These are phyloP conservation scores for Metschnikowia drakensbergensis DNA, from an alignment of 805 yeast genomes.

Conservation along the genomic window DNA sequence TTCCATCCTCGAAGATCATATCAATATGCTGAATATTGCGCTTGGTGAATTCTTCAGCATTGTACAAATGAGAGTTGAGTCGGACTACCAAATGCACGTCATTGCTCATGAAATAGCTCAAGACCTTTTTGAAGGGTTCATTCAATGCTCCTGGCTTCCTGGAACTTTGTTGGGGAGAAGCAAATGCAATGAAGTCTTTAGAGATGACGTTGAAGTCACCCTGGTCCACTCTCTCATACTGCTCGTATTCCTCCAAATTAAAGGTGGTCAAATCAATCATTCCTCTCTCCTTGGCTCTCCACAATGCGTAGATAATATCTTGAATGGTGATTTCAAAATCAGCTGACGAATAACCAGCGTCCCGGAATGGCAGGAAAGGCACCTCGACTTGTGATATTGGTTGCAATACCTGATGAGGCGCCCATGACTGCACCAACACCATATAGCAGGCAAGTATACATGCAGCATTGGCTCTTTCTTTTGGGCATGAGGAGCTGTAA, in stretches of 20 bases:
- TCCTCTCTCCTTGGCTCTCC: conserved; percentile 95
- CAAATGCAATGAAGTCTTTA: conserved; percentile 95
- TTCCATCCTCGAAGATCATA: conserved; percentile 96
- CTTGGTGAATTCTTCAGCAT: conserved; percentile 75
- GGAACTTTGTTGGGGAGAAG: conserved; percentile 78
- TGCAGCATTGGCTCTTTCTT: conserved; percentile 88
- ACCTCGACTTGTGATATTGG: conserved; percentile 90
- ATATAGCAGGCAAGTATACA: conserved; percentile 91
- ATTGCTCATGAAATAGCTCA: conserved; percentile 66
- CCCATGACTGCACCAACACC: conserved; percentile 95
- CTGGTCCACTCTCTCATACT: conserved; percentile 91
- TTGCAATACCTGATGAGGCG: conserved; percentile 95
- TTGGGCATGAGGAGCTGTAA: conserved; percentile 77
- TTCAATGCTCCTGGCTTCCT: conserved; percentile 49
- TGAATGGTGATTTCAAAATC: conserved; percentile 92
- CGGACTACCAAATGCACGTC: conserved; percentile 88
- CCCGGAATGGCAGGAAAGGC: conserved; percentile 92
- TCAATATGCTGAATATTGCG: conserved; percentile 86
- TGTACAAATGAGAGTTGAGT: conserved; percentile 87
- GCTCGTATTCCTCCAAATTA: conserved; percentile 90
- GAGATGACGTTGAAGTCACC: conserved; percentile 93
- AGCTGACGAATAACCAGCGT: conserved; percentile 95
- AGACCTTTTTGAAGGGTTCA: conserved; percentile 77
- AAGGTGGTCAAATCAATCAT: conserved; percentile 82
- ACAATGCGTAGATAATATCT: conserved; percentile 91